phyloP scores from a whole-genome alignment of 2,329 filamentous ascomycete genomes.

The Ceratocystis colombiana region DNA sequence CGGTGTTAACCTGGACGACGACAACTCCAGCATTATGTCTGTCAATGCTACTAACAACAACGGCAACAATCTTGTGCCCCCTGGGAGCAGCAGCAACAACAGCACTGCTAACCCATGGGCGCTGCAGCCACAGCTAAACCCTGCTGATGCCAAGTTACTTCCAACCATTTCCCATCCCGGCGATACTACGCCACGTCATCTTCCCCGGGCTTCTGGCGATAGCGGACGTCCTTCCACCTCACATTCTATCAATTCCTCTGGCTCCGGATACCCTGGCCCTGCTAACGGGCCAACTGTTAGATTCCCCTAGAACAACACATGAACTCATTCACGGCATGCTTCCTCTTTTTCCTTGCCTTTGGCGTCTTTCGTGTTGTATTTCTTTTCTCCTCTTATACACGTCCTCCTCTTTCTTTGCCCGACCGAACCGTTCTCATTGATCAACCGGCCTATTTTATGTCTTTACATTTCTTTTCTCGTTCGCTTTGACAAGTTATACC shows the following conservation, averaged over 20 bases:
- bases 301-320: conserved; percentile 34
- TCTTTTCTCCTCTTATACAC: conserved; percentile 32
- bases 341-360: too few species aligned
- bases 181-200: conserved; percentile 75
- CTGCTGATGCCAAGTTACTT: conserved; percentile 53
- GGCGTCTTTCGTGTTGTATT: conserved; percentile 38
- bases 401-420: conserved; percentile 28
- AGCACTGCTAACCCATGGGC: conserved; percentile 54
- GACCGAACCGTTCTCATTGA: conserved; percentile 1
- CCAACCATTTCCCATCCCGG: conserved; percentile 57
- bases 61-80: conserved; percentile 16
- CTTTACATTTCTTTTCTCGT: conserved; percentile 24
- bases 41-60: conserved; percentile 15
- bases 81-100: conserved; percentile 23
- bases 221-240: conserved; percentile 88
- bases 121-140: conserved; percentile 54
- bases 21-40: conserved; percentile 33
- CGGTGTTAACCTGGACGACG: conserved; percentile 84
- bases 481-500: conserved; percentile 25
- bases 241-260: conserved; percentile 67
- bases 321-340: conserved; percentile 31
- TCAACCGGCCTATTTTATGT: conserved; percentile 2
- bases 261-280: conserved; percentile 79
- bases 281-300: conserved; percentile 75
- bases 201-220: conserved; percentile 74